Evolutionary conservation across 2,329 filamentous ascomycete species (phyloP).

Genomic region (Emergomyces orientalis): DNA sequence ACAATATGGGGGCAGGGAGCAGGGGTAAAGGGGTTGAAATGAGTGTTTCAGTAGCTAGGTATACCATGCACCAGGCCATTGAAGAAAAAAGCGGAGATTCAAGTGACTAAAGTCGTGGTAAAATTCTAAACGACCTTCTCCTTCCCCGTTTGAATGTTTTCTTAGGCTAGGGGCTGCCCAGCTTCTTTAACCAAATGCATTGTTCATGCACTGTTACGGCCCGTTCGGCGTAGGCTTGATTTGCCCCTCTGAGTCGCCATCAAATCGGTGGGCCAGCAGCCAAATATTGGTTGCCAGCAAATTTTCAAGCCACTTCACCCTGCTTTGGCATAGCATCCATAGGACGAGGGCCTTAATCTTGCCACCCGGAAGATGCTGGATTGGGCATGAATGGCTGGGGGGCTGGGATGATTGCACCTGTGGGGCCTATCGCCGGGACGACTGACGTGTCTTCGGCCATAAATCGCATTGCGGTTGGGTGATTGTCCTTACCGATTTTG

Average conservation of each 20-base stretch:
- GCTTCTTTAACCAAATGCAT: not conserved
- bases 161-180: not conserved
- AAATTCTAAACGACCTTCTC: not conserved
- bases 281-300: not conserved
- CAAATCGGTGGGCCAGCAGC: not conserved
- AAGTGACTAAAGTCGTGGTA: not conserved
- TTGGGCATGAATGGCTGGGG: not conserved
- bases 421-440: not conserved
- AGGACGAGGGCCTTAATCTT: not conserved
- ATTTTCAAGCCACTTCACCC: not conserved
- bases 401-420: not conserved
- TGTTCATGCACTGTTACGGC: not conserved
- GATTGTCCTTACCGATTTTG: slow-evolving; percentile 8
- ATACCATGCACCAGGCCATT: too few relatives aligned
- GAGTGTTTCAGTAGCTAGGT: too few relatives aligned
- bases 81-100: not conserved
- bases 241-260: not conserved
- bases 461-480: not conserved
- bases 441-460: slow-evolving; percentile 1
- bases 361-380: not conserved
- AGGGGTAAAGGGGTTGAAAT: too few relatives aligned
- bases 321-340: not conserved
- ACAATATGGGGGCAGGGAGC: not conserved
- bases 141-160: not conserved
- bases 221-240: not conserved